Base-by-base conservation (phyloP, 805 yeast species). In the Clavispora phyllophila region DNA sequence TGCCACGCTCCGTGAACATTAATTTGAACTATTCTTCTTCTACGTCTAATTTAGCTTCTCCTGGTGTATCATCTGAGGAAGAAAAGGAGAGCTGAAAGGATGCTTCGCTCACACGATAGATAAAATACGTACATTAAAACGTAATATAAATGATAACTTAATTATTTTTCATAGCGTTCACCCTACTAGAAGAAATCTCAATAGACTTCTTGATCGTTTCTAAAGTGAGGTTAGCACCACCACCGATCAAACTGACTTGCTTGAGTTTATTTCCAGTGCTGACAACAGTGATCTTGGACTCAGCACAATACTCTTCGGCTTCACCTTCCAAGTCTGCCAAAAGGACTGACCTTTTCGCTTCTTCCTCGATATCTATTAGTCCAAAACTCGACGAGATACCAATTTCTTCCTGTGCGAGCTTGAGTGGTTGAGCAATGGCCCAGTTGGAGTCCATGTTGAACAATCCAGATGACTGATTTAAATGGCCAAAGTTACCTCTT, bases 311-410 rank as follows among this genome's bases (percentile, higher is more conserved):
- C 54, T 87, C 95, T 60, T 88, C 96, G 5, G 89, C 84, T 46
- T 84, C 91, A 12, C 95, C 95, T 58, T 87, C 95, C 32, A 87
- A 55, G 57, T 88, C 96, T 1, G 86, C 81, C 37, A 88, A 59
- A 13, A 87, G 53, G 0, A 79, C 66, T 1, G 75, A 49, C 19
- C 59, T 40, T 12, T 19, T 9, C 5, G 45, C 50, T 18, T 36
- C 47, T 61, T 13, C 54, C 20, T 70, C 69, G 9, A 69, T 39
- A 33, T 70, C 74, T 14, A 75, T 72, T 1, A 84, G 62, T 10
- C 95, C 95, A 58, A 78, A 82, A 40, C 81, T 78, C 9, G 73
- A 65, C n/a, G 71, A 57, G 53, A 70, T 58, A 2, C 81, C 76
- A 5, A 74, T 48, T 20, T 61, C 64, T 3, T 58, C 56, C 0